Percentiles rank a stretch among this genome's conserved stretches.
Conservation (phyloP, 371 early-diverging fungal genomes). For the Mortierella sp. region DNA sequence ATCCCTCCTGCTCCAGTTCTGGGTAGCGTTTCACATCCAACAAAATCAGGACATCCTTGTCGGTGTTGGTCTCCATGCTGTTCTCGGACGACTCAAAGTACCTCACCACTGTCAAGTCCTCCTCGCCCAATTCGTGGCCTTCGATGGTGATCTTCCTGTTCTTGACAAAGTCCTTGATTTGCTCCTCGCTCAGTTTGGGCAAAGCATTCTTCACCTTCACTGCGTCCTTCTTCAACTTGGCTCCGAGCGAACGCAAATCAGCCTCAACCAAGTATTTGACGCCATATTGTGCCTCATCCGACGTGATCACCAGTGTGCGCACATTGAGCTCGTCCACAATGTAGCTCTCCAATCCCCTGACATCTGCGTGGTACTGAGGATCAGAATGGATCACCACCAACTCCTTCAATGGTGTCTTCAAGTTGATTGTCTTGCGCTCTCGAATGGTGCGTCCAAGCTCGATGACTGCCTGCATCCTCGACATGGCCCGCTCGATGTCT, state of each 20-base stretch:
- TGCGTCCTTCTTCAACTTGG: conserved; percentile 90
- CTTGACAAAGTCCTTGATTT: conserved; percentile 84
- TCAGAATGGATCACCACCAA: conserved; percentile 92
- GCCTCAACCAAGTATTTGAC: conserved; percentile 92
- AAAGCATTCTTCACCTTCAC: conserved; percentile 92
- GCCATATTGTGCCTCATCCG: conserved; percentile 92
- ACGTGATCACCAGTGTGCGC: conserved; percentile 84
- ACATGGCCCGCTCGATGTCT: conserved; percentile 93
- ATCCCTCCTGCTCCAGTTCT: conserved; percentile 90
- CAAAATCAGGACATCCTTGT: conserved; percentile 90
- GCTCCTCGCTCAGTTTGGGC: conserved; percentile 77
- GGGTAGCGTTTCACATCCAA: conserved; percentile 88
- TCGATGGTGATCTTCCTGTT: conserved; percentile 77
- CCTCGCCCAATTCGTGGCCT: conserved; percentile 83
- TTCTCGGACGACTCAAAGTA: conserved; percentile 77
- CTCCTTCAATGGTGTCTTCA: conserved; percentile 98
- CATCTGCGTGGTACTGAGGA: conserved; percentile 89
- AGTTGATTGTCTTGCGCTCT: conserved; percentile 93
- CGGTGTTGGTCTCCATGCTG: conserved; percentile 80
- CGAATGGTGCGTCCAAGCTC: conserved; percentile 96
- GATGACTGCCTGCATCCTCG: conserved; percentile 97
- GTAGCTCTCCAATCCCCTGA: conserved; percentile 83
- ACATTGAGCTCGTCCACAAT: conserved; percentile 97
- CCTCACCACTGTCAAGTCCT: conserved; percentile 86
- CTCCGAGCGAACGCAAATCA: conserved; percentile 91